Evolutionary conservation across 2,329 filamentous ascomycete species (phyloP).

Genomic region (Alternaria sp.): DNA sequence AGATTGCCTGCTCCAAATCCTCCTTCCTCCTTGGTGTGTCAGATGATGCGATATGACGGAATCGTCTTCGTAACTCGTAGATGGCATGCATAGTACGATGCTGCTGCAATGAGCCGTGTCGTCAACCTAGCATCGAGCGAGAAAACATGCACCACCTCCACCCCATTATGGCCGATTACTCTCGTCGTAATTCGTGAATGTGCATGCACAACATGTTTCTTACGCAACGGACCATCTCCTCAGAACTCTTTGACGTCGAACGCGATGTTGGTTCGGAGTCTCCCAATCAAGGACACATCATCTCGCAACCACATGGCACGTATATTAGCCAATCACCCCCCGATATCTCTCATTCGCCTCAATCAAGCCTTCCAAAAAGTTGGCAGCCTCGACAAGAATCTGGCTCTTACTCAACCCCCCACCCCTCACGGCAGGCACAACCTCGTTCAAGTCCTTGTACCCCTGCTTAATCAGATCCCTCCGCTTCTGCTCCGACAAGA

Average conservation of each 20-base stretch:
- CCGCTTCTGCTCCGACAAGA: slow-evolving; percentile 86
- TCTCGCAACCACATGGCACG: too few relatives aligned
- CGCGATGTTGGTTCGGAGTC: too few relatives aligned
- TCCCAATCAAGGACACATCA: too few relatives aligned
- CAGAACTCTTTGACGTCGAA: too few relatives aligned
- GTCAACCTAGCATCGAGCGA: too few relatives aligned
- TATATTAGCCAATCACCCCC: slow-evolving; percentile 5
- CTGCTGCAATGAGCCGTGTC: too few relatives aligned
- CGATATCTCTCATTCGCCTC: slow-evolving; percentile 64
- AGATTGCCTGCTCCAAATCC: neutral
- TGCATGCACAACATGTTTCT: neutral
- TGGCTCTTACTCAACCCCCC: slow-evolving; percentile 86
- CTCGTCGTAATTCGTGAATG: neutral
- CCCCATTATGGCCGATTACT: too few relatives aligned
- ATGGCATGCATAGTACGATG: too few relatives aligned
- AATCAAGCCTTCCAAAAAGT: slow-evolving; percentile 79
- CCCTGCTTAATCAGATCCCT: slow-evolving; percentile 82
- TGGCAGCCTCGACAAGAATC: slow-evolving; percentile 76
- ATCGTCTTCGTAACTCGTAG: neutral
- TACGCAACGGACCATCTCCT: neutral
- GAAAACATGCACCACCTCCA: too few relatives aligned
- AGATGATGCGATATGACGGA: neutral
- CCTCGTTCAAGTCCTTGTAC: slow-evolving; percentile 79
- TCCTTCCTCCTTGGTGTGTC: neutral
- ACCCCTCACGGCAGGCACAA: slow-evolving; percentile 78